Evolutionary conservation across 176 grass and related monocot species (phyloP), one percentile per base, ranked within the genome.

Genomic region (Triticum dicoccoides): DNA sequence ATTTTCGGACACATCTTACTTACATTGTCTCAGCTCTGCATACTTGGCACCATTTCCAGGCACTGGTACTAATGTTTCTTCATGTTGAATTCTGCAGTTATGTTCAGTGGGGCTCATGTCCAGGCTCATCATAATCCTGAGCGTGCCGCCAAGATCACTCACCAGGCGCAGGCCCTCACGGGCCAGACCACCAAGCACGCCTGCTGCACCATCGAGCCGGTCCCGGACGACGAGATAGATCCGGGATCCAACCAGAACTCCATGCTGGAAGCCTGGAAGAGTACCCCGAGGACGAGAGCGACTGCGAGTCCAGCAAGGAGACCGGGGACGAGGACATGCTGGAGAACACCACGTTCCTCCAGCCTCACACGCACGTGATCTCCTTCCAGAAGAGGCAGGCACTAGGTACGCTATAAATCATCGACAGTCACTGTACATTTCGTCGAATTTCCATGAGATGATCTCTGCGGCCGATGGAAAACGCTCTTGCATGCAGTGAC

Each of bases 341-440:
- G 58, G 93, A 96, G 83, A 89, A 92, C 80, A 94, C 88, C 32
- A 92, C 82, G 72, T 76, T 96, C 37, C 18, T 89, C 15, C 61
- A 37, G 62, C 85, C 89, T 0, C 27, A 88, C 0, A 80, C 84
- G 0, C 67, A 82, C 39, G 91, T 93, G 52, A 89, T 99, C 72
- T 91, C 90, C 20, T 99, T 99, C 85, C 97, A 99, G 32, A 99
- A 99, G 61, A 88, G 97, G 54, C 97, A 99, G 81, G 97, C 97
- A 9, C 80, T 99, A 80, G 94, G 97, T 99, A 59, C 20, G 56
- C n/a, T 59, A 87, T 76, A n/a, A 4, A 76, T 42, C 24, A 47
- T 10, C 30, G 0, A 39, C 38, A 13, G 6, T 23, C 4, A 35
- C 49, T 8, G 1, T 1, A 13, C 0, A 21, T 8, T 74, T 47